These are phyloP conservation scores for Metschnikowia baotianmanensis DNA, from an alignment of 805 yeast genomes.

Conservation along the genomic window DNA sequence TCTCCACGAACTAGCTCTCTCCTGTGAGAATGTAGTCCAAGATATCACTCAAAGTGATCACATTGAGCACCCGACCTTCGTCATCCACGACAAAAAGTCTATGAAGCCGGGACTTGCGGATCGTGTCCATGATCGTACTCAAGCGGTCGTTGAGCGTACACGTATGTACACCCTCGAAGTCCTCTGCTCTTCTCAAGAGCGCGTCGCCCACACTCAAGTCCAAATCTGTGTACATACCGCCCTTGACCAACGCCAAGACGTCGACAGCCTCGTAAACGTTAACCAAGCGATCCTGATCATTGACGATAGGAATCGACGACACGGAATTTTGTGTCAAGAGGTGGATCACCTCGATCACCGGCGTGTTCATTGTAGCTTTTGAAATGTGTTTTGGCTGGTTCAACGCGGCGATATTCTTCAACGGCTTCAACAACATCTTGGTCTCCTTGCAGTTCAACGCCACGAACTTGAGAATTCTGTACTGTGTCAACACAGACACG, in stretches of 20 bases:
- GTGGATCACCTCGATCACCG: conserved; percentile 91
- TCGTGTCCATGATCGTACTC: conserved; percentile 88
- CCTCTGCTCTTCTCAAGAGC: conserved; percentile 86
- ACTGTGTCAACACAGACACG: conserved; percentile 92
- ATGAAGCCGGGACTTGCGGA: conserved; percentile 86
- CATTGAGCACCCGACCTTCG: conserved; percentile 73
- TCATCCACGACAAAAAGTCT: conserved; percentile 89
- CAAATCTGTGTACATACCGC: conserved; percentile 89
- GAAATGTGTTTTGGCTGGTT: conserved; percentile 53
- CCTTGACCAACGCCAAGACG: conserved; percentile 86
- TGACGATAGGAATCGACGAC: conserved; percentile 90
- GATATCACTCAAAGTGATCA: conserved; percentile 88
- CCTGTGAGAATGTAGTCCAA: conserved; percentile 76
- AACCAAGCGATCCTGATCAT: conserved; percentile 61
- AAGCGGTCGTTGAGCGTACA: conserved; percentile 85
- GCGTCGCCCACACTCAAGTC: conserved; percentile 95
- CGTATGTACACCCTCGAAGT: conserved; percentile 96
- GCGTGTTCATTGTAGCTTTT: conserved; percentile 85
- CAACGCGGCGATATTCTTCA: conserved; percentile 67
- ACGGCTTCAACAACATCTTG: conserved; percentile 72
- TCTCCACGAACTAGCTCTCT: too few relatives aligned
- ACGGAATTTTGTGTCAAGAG: conserved; percentile 75
- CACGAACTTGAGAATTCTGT: conserved; percentile 91
- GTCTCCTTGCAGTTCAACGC: conserved; percentile 96
- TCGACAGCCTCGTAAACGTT: conserved; percentile 97